Base-by-base conservation (phyloP, 2,329 filamentous ascomycete species). In the Apiospora marii region DNA sequence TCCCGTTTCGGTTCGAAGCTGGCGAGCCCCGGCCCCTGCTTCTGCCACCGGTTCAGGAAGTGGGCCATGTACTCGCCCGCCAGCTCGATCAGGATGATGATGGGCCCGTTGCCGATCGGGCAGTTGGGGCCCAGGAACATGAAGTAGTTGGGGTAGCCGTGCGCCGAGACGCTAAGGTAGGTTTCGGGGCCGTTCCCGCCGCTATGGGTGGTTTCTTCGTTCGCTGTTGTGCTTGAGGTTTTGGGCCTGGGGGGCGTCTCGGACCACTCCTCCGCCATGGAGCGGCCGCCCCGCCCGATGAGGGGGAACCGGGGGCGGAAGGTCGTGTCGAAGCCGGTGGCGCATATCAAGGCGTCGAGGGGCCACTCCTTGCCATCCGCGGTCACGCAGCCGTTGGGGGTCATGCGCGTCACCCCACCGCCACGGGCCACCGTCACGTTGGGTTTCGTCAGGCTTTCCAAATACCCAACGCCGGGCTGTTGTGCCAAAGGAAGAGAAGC, bases 161-260 rank as follows among this genome's bases (percentile, higher is more conserved):
- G 53, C 37, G 37, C 64, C 12, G 43, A 16, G 5, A 68, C 4
- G 64, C 37, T 68, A 5, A 68, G n/a, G 37, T 43, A 68, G 64
- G n/a, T 61, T 10, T n/a, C 6, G 19, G 46, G 46, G 6, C 27
- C 53, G 16, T 7, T 30, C 30, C 53, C 53, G 53, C 53, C 53
- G 1, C 7, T 16, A 1, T 1, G 4, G 1, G 27, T 12, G 0
- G 30, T n/a, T 1, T 6, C 16, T 16, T 19, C 53, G 14, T 44
- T 44, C 1, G 2, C n/a, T 4, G 19, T 43, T 3, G 14, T 22
- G 83, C 79, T 90, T 88, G 76, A 89, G 87, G 75, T 90, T 90
- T 90, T 91, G 0, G 87, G 87, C 75, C 88, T 85, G 0, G 87
- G 85, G 0, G 87, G 81, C 22, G 85, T 82, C 67, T 85, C 82